Percentiles rank a stretch among this genome's conserved stretches.
Conservation (phyloP, 805 yeast genomes). For the Monosporozyma unispora region DNA sequence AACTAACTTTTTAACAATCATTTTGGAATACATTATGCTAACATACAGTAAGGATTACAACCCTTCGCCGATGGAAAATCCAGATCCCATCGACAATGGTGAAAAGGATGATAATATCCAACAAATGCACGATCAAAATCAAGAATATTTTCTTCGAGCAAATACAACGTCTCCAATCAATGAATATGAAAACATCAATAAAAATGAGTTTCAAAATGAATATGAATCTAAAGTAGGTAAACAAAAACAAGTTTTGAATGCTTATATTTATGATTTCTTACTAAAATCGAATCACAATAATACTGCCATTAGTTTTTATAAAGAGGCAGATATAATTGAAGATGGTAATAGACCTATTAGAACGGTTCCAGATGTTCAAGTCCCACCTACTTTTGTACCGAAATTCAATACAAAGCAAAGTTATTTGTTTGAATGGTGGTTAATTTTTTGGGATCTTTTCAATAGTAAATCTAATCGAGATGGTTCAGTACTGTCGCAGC, state of each 20-base stretch:
- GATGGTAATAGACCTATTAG: slow-evolving; percentile 9
- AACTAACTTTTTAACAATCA: neutral
- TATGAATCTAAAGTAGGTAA: neutral
- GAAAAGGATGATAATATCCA: neutral
- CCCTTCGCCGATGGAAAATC: neutral
- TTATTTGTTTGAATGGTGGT: slow-evolving; percentile 92
- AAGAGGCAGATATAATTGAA: slow-evolving; percentile 57
- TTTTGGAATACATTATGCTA: neutral
- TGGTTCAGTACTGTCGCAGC: slow-evolving; percentile 54
- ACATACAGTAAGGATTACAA: neutral
- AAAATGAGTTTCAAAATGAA: neutral
- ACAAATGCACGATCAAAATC: neutral
- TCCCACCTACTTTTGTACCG: neutral
- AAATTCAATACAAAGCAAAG: slow-evolving; percentile 66
- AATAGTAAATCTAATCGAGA: slow-evolving; percentile 68
- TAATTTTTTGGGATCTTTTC: slow-evolving; percentile 87
- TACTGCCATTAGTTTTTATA: slow-evolving; percentile 65
- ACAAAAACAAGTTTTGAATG: slow-evolving; percentile 53
- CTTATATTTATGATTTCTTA: slow-evolving; percentile 79
- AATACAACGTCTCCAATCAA: neutral
- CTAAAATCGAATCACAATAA: slow-evolving; percentile 61
- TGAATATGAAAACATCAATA: neutral
- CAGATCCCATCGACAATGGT: neutral
- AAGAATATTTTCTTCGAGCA: neutral
- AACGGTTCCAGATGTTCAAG: neutral